A percentile compares a stretch with the other conserved stretches of the same genome.
These are phyloP conservation scores for Suhomyces faveliae DNA, from an alignment of 805 yeast species.

Conservation along the genomic window DNA sequence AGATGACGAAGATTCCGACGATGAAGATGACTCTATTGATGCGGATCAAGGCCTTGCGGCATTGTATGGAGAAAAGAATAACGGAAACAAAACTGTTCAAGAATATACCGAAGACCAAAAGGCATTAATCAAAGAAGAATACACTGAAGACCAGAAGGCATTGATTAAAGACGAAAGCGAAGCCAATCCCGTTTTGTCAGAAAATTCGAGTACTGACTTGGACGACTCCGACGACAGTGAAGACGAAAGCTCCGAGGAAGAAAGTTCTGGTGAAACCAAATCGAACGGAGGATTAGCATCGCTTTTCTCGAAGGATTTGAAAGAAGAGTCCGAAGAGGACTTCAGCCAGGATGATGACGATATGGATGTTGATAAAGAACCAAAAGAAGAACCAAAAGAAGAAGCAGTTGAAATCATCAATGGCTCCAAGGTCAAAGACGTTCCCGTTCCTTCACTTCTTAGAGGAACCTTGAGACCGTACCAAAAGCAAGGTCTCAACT, in stretches of 20 bases:
- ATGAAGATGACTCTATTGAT: constrained; percentile 12
- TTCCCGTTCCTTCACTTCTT: constrained; percentile 71
- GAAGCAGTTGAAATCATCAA: constrained; percentile 32
- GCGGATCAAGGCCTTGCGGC: constrained; percentile 22
- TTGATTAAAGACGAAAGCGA: constrained; percentile 23
- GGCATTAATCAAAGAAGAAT: constrained; percentile 28
- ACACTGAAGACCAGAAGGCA: constrained; percentile 33
- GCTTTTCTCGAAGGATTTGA: constrained; percentile 4
- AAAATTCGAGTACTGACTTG: constrained; percentile 15
- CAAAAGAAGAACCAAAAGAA: constrained; percentile 3
- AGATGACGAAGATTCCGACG: constrained; percentile 13
- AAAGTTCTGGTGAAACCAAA: constrained; percentile 12
- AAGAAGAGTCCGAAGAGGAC: constrained; percentile 17
- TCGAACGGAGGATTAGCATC: constrained; percentile 10
- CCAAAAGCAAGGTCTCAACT: constrained; percentile 93
- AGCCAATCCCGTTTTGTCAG: constrained; percentile 19
- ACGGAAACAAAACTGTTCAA: constrained; percentile 2
- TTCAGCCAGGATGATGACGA: constrained; percentile 14
- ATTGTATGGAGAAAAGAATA: constrained; percentile 16
- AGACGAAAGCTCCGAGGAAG: constrained; percentile 14
- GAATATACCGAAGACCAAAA: constrained; percentile 37
- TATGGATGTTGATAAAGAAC: constrained; percentile 10
- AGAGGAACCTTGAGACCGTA: constrained; percentile 85
- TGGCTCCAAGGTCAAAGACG: constrained; percentile 52
- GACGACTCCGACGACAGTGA: constrained; percentile 10